Percentiles rank a stretch among this genome's conserved stretches.
Conservation (phyloP, 2,329 filamentous ascomycete species). For the Epichloe amarillans region DNA sequence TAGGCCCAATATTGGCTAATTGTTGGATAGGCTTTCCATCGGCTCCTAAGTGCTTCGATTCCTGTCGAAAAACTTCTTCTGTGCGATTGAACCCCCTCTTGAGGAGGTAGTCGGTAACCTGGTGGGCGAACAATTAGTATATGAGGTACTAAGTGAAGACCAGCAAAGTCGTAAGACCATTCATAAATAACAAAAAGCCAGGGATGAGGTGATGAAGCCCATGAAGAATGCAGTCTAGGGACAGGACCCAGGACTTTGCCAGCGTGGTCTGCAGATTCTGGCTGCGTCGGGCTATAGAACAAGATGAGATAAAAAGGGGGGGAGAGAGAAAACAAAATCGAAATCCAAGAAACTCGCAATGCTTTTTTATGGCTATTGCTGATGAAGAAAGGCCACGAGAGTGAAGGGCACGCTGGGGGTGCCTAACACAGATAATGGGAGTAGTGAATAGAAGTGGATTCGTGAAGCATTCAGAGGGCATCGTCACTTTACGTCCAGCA, state of each 20-base stretch:
- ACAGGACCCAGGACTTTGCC: background rate
- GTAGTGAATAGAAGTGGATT: background rate
- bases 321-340: background rate
- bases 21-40: constrained; percentile 64
- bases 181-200: background rate
- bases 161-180: background rate
- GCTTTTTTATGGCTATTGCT: background rate
- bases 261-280: background rate
- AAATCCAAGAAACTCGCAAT: too few species aligned
- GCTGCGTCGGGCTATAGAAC: background rate
- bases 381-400: background rate
- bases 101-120: constrained; percentile 84
- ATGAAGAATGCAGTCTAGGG: background rate
- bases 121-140: constrained; percentile 7
- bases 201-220: background rate
- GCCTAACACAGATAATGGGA: background rate
- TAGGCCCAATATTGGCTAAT: constrained; percentile 57
- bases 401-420: background rate
- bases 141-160: background rate
- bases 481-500: background rate
- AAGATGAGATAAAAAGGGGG: background rate
- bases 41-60: constrained; percentile 71
- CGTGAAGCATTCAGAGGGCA: constrained; percentile 9
- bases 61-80: constrained; percentile 81
- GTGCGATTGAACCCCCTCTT: constrained; percentile 93